A percentile compares a stretch with the other conserved stretches of the same genome.
phyloP scores from a whole-genome alignment of 768 basidiomycete genomes.

The Russula griseocarnosa region DNA sequence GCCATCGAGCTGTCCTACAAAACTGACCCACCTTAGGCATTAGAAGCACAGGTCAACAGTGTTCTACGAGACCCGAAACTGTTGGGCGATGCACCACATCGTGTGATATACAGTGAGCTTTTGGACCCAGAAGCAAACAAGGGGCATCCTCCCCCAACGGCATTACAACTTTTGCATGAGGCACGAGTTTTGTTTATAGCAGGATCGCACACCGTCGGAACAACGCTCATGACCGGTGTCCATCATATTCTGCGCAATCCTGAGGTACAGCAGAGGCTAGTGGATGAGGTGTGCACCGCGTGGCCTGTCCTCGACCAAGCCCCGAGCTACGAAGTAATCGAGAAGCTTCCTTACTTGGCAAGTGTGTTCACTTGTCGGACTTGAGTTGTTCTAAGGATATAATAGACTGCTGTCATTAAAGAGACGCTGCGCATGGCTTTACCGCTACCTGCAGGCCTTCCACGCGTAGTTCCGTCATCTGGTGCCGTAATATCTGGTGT shows the following conservation, averaged over 20 bases:
- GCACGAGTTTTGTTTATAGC: conserved; percentile 16
- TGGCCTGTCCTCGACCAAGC: conserved; percentile 18
- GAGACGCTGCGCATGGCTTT: conserved; percentile 13
- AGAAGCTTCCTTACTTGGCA: conserved; percentile 21
- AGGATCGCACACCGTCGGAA: conserved; percentile 22
- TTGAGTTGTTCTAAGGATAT: not conserved
- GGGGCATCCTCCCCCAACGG: not conserved
- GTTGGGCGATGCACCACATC: conserved; percentile 18
- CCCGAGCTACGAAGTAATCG: conserved; percentile 17
- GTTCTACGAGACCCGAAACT: conserved; percentile 5
- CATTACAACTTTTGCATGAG: conserved; percentile 8
- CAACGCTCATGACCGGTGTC: conserved; percentile 15
- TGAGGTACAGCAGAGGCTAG: conserved; percentile 6
- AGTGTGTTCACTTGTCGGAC: not conserved
- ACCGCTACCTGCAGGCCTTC: conserved; percentile 11
- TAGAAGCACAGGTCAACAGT: conserved; percentile 4
- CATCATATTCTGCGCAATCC: conserved; percentile 13
- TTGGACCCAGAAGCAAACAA: conserved; percentile 13
- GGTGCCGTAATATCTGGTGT: conserved; percentile 18
- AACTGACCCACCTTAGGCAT: not conserved
- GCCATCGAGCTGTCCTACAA: not conserved
- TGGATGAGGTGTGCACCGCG: conserved; percentile 4
- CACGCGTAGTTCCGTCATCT: conserved; percentile 16
- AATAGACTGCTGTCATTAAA: conserved; percentile 22
- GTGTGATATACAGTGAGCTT: conserved; percentile 19